Conservation (phyloP, 1,284 basidiomycete species). For the Agroathelia rolfsii region DNA sequence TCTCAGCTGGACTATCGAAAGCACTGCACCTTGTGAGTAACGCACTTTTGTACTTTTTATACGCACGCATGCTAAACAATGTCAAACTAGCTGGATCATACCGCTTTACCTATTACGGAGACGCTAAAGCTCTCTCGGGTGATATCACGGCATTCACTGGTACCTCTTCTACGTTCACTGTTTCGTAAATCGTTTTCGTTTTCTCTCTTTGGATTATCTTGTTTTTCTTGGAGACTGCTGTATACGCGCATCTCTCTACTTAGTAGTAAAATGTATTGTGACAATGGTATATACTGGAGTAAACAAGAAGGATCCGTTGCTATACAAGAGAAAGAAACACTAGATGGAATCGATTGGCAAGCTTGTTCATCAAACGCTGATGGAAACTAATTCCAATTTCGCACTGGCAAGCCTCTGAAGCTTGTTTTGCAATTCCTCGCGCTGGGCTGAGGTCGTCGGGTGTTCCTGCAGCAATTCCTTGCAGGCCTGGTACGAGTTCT, state of each 20-base stretch:
- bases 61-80: not conserved
- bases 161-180: conserved; percentile 49
- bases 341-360: no score
- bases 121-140: conserved; percentile 59
- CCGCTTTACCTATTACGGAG: conserved; percentile 64
- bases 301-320: no score
- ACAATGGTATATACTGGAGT: no score
- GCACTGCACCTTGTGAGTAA: conserved; percentile 42
- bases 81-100: conserved; percentile 48
- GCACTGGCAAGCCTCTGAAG: conserved; percentile 42
- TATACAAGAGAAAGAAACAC: no score
- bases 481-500: conserved; percentile 39
- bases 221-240: no score
- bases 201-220: not conserved
- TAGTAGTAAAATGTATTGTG: no score
- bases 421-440: conserved; percentile 43
- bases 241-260: no score
- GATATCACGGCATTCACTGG: conserved; percentile 53
- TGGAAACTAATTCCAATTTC: conserved; percentile 33
- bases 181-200: conserved; percentile 24
- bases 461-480: conserved; percentile 47
- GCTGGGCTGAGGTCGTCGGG: conserved; percentile 29
- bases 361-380: no score
- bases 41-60: not conserved
- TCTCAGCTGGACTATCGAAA: conserved; percentile 50